phyloP scores from a whole-genome alignment of 805 yeast species.

The Barnettozyma populi region DNA sequence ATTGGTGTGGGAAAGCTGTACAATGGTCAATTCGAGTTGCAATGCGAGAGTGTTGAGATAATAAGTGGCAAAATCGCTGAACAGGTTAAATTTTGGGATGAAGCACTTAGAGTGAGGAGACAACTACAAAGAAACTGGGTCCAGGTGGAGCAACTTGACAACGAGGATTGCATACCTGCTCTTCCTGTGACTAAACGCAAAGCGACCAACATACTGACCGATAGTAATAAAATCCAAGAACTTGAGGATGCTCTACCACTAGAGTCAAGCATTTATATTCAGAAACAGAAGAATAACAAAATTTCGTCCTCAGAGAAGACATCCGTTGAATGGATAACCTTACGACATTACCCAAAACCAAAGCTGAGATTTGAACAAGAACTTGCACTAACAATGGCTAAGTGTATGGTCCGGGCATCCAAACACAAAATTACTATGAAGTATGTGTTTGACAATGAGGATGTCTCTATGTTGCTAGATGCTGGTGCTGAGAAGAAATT shows the following conservation, averaged over 20 bases:
- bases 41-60: slow-evolving; percentile 25
- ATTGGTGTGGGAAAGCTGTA: slow-evolving; percentile 22
- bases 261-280: slow-evolving; percentile 17
- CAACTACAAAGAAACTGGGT: slow-evolving; percentile 32
- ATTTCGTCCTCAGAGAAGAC: background rate
- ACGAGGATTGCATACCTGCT: slow-evolving; percentile 3
- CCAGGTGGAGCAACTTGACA: slow-evolving; percentile 16
- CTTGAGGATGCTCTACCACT: background rate
- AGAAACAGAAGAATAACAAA: slow-evolving; percentile 8
- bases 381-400: background rate
- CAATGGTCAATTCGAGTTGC: slow-evolving; percentile 26
- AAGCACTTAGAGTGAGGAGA: slow-evolving; percentile 22
- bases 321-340: slow-evolving; percentile 8
- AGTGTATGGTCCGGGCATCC: background rate
- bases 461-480: background rate
- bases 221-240: background rate
- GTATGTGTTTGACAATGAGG: background rate
- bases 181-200: background rate
- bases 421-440: background rate
- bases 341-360: slow-evolving; percentile 3
- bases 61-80: slow-evolving; percentile 18
- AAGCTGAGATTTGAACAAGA: background rate
- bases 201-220: slow-evolving; percentile 8
- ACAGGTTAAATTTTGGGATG: slow-evolving; percentile 35
- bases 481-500: background rate